Evolutionary conservation across 768 basidiomycete species (phyloP).

Genomic region (Termitomyces sp.): DNA sequence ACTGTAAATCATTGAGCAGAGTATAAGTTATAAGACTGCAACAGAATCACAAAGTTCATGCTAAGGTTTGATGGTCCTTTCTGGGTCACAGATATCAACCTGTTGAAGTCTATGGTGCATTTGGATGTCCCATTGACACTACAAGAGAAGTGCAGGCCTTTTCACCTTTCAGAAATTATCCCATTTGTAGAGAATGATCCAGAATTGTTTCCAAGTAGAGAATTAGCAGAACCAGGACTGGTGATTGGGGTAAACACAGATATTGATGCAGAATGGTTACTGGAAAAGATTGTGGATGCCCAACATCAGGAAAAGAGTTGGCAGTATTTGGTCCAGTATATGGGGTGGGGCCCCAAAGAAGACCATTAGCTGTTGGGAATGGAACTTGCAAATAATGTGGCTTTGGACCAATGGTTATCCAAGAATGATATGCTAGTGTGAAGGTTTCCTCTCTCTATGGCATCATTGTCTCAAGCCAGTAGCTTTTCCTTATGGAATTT

Average conservation of each 20-base stretch:
- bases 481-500: neutral
- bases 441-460: too few relatives aligned
- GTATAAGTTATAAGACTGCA: neutral
- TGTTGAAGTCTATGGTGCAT: neutral
- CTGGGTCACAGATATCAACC: neutral
- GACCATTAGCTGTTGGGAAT: neutral
- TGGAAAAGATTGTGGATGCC: slow-evolving; percentile 2
- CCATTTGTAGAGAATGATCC: neutral
- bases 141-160: neutral
- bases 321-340: neutral
- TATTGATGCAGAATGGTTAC: neutral
- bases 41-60: neutral
- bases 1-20: neutral
- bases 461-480: too few relatives aligned
- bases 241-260: neutral
- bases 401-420: slow-evolving; percentile 13
- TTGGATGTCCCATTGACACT: neutral
- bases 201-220: neutral
- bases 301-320: neutral
- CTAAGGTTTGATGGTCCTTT: neutral
- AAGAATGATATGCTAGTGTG: too few relatives aligned
- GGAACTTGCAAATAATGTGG: neutral
- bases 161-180: neutral
- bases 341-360: neutral
- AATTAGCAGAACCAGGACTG: neutral